Evolutionary conservation across 495 filamentous ascomycete species (phyloP).

Genomic region (Trichoderma erinaceum): DNA sequence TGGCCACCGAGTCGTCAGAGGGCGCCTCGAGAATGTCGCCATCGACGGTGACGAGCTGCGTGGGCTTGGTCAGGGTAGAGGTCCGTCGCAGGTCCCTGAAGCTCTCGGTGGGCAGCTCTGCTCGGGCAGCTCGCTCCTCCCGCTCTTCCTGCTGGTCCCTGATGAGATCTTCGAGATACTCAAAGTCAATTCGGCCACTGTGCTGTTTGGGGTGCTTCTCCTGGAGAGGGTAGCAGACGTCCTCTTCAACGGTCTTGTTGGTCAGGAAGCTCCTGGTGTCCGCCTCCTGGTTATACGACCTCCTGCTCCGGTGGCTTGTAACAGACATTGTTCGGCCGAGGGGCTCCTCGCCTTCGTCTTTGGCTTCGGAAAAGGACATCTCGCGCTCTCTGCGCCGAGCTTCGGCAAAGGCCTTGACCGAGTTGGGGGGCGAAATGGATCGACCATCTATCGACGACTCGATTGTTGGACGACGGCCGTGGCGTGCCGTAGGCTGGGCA

Average conservation of each 20-base stretch:
- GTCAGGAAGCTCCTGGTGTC: conserved; percentile 46
- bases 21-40: conserved; percentile 45
- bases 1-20: conserved; percentile 28
- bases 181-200: conserved; percentile 65
- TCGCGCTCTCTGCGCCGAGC: conserved; percentile 53
- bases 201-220: conserved; percentile 39
- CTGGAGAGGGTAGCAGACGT: conserved; percentile 74
- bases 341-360: conserved; percentile 50
- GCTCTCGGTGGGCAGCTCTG: conserved; percentile 29
- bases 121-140: conserved; percentile 30
- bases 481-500: conserved; percentile 28
- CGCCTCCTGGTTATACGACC: conserved; percentile 38
- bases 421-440: conserved; percentile 85
- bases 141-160: conserved; percentile 46
- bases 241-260: conserved; percentile 61
- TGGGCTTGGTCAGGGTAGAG: conserved; percentile 19
- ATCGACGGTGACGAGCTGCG: conserved; percentile 36
- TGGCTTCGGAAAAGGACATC: conserved; percentile 44
- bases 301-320: conserved; percentile 50
- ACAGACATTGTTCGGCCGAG: conserved; percentile 59
- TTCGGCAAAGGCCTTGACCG: conserved; percentile 94
- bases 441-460: conserved; percentile 43
- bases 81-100: conserved; percentile 56
- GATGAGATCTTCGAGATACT: conserved; percentile 81
- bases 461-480: conserved; percentile 43